A percentile compares a stretch with the other conserved stretches of the same genome.
Evolutionary conservation across 768 basidiomycete genomes (phyloP).

Genomic region (Galerina marginata): DNA sequence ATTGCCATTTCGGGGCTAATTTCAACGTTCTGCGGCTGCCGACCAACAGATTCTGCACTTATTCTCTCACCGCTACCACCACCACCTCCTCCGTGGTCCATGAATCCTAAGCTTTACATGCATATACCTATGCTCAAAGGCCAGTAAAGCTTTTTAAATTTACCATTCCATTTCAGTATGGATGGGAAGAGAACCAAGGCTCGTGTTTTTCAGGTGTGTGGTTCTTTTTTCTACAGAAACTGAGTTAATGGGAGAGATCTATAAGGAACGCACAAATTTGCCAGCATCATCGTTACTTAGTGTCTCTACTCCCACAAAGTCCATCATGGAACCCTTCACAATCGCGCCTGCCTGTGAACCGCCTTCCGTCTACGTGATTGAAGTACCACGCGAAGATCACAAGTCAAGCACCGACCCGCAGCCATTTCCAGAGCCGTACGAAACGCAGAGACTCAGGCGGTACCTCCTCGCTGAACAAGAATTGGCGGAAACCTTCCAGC

Average conservation of each 20-base stretch:
- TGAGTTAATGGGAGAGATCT: neutral
- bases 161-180: neutral
- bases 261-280: slow-evolving; percentile 18
- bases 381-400: neutral
- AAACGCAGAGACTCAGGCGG: slow-evolving; percentile 28
- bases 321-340: neutral
- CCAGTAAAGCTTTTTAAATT: neutral
- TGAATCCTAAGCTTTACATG: neutral
- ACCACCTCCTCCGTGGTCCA: no score
- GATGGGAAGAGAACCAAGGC: slow-evolving; percentile 8
- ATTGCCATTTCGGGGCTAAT: slow-evolving; percentile 1
- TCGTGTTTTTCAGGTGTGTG: slow-evolving; percentile 20
- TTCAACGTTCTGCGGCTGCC: slow-evolving; percentile 3
- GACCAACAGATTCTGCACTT: neutral
- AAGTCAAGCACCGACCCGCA: neutral
- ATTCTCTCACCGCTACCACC: neutral
- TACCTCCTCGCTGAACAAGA: slow-evolving; percentile 51
- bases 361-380: neutral
- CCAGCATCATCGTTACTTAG: neutral
- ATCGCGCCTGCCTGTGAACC: neutral
- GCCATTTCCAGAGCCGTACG: neutral
- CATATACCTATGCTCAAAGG: neutral
- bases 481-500: slow-evolving; percentile 39
- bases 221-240: neutral
- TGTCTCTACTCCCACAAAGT: neutral